Evolutionary conservation across 2,329 filamentous ascomycete genomes (phyloP).

Genomic region (Alternaria incomplexa): DNA sequence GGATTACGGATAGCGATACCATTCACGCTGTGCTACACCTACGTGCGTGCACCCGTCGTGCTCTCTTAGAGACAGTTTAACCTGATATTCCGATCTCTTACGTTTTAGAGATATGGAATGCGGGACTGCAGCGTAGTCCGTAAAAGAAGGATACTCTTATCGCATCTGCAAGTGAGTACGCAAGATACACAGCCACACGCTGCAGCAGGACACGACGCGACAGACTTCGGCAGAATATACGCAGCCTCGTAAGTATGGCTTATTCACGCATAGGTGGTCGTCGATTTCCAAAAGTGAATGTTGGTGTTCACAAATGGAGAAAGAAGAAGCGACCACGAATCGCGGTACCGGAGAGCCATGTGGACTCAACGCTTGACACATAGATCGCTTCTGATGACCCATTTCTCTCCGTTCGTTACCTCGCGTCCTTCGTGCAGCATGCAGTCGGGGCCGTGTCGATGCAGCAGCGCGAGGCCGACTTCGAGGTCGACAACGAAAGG

Average conservation of each 20-base stretch:
- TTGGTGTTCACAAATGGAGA: not conserved
- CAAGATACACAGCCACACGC: not conserved
- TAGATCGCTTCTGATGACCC: conserved; percentile 86
- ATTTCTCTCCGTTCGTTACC: conserved; percentile 83
- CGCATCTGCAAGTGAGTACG: not conserved
- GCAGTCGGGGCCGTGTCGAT: conserved; percentile 88
- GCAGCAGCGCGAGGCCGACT: conserved; percentile 83
- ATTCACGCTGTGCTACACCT: not conserved
- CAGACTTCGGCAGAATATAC: not conserved
- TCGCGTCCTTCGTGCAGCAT: conserved; percentile 86
- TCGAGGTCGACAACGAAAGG: conserved; percentile 77
- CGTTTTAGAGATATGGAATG: not conserved
- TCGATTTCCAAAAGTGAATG: not conserved
- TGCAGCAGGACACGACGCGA: not conserved
- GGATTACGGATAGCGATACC: not conserved
- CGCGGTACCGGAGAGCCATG: not conserved
- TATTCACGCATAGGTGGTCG: not conserved
- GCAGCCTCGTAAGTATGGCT: not conserved
- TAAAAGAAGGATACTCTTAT: not conserved
- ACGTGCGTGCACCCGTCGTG: not conserved
- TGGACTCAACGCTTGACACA: conserved; percentile 63
- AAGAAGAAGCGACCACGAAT: not conserved
- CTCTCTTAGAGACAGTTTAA: not conserved
- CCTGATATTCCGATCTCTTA: not conserved
- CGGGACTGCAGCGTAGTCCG: not conserved